Conservation (phyloP, 257 asterid genomes). For the Cynanchum wilfordii region DNA sequence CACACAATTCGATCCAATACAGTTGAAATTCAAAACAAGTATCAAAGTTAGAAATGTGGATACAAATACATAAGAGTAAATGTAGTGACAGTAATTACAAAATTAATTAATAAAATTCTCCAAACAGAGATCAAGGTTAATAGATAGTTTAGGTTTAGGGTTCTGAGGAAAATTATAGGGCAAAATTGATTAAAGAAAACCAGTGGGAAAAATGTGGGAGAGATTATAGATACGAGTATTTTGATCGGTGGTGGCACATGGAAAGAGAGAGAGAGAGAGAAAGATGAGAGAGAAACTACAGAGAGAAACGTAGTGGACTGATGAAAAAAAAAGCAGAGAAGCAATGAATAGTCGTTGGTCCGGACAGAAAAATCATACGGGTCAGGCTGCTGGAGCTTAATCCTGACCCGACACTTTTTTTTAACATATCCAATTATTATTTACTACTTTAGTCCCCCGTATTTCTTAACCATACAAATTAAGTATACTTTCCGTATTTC, state of each 20-base stretch:
- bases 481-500: not conserved
- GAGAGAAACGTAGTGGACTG: constrained; percentile 33
- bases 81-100: constrained; percentile 7
- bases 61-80: constrained; percentile 9
- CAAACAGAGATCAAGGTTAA: constrained; percentile 20
- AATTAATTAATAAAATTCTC: not conserved
- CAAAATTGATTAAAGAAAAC: constrained; percentile 4
- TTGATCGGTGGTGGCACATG: constrained; percentile 25
- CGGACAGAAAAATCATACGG: constrained; percentile 8
- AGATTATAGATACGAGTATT: not conserved
- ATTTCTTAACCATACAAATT: not conserved
- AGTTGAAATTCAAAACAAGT: constrained; percentile 5
- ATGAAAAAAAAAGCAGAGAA: constrained; percentile 20
- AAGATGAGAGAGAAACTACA: not conserved
- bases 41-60: constrained; percentile 4
- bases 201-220: constrained; percentile 3
- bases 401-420: not conserved
- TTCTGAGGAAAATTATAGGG: constrained; percentile 12
- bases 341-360: constrained; percentile 13
- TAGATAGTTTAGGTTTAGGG: constrained; percentile 25
- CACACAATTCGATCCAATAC: constrained; percentile 1
- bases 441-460: not conserved
- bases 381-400: constrained; percentile 14
- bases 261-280: constrained; percentile 19
- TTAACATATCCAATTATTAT: not conserved